phyloP scores from a whole-genome alignment of 139 green algal species.

The Coccomyxa sp. region DNA sequence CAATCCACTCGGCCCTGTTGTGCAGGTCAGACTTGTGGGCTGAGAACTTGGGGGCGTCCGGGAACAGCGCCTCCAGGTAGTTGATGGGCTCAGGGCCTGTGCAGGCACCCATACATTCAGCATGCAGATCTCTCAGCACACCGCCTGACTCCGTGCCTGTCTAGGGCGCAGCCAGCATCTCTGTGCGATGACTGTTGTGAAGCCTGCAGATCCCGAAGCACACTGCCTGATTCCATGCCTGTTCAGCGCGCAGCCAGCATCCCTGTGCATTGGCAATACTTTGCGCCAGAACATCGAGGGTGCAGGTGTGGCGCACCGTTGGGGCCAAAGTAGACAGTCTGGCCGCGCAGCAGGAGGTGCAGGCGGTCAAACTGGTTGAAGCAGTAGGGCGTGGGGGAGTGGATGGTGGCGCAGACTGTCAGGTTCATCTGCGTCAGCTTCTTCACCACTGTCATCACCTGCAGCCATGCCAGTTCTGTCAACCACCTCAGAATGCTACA shows the following conservation, averaged over 20 bases:
- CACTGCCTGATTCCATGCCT: no score
- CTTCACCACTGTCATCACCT: slow-evolving; percentile 44
- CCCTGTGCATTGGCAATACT: no score
- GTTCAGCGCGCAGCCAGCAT: no score
- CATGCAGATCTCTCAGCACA: not conserved
- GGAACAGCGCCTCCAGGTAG: slow-evolving; percentile 7
- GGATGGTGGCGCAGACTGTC: slow-evolving; percentile 61
- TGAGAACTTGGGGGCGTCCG: not conserved
- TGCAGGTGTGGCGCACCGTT: not conserved
- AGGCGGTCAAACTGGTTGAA: slow-evolving; percentile 71
- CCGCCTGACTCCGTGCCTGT: no score
- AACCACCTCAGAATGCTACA: not conserved
- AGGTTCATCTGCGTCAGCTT: slow-evolving; percentile 23
- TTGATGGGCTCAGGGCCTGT: not conserved
- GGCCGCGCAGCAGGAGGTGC: slow-evolving; percentile 29
- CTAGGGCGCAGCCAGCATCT: no score
- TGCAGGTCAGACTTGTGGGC: not conserved
- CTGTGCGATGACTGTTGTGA: no score
- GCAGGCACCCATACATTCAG: not conserved
- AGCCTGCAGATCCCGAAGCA: no score
- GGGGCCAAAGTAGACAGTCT: slow-evolving; percentile 46
- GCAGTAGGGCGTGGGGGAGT: slow-evolving; percentile 57
- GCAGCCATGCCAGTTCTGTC: no score
- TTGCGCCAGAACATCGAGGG: no score
- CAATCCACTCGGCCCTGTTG: slow-evolving; percentile 54